Percentiles rank a stretch among this genome's conserved stretches.
These are phyloP conservation scores for Thuja plicata DNA, from an alignment of 83 land plant species.

Conservation along the genomic window DNA sequence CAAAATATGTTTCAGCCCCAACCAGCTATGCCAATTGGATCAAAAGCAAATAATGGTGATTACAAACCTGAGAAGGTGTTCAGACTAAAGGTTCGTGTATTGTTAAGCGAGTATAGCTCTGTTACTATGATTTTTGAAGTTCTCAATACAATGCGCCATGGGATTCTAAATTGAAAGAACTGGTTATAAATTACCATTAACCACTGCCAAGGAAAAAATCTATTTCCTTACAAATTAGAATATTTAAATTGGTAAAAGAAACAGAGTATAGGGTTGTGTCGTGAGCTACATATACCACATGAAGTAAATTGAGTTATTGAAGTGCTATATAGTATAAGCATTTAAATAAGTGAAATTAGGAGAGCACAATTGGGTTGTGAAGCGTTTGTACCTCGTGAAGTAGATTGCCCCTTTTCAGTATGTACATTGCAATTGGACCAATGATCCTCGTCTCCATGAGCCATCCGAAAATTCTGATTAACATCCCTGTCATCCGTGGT, in stretches of 20 bases:
- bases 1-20: background rate
- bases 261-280: background rate
- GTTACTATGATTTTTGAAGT: background rate
- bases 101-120: background rate
- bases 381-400: slow-evolving; percentile 57
- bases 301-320: background rate
- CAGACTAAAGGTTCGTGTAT: background rate
- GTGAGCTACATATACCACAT: background rate
- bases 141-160: background rate
- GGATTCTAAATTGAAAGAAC: background rate
- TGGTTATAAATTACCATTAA: background rate
- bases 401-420: slow-evolving; percentile 57
- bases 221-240: background rate
- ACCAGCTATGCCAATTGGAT: background rate
- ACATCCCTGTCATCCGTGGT: slow-evolving; percentile 73
- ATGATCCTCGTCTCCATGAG: slow-evolving; percentile 53
- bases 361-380: background rate
- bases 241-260: background rate
- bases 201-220: background rate
- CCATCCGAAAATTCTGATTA: slow-evolving; percentile 60
- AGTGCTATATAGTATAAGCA: background rate
- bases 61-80: background rate
- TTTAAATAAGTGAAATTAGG: background rate
- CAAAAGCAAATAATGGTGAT: background rate
- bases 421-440: slow-evolving; percentile 39